Evolutionary conservation across 768 basidiomycete species (phyloP), one percentile per base, ranked within the genome.

Genomic region (Hortiboletus campestris): DNA sequence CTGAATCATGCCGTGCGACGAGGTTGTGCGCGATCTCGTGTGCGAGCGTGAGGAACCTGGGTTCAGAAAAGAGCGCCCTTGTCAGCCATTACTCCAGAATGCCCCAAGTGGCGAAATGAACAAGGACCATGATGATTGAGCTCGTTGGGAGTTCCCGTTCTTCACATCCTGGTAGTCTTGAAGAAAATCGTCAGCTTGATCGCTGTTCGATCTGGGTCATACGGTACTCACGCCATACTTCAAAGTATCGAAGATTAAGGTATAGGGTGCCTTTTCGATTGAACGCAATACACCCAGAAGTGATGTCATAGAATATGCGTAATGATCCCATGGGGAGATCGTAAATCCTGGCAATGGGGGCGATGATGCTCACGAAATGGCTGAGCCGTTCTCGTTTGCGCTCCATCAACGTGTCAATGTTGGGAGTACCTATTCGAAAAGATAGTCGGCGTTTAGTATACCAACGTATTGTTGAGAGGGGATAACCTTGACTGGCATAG

Each of bases 251-350:
- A 28, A 91, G 74, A 67, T 96, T 97, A 54, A 96, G 69, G 72
- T 90, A 97, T 17, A 98, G 78, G 51, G 86, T 88, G 5, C 89
- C 91, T 48, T 84, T 82, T 19, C 91, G 79, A 70, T 98, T 98
- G 79, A 98, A 98, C 2, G 93, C 94, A 51, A 97, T 95, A 25
- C 88, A 72, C 1, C 84, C 85, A 1, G 94, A 93, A 12, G 75
- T 72, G 2, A 76, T 63, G 62, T 97, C 93, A 70, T 86, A 87
- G 70, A 97, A 97, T 11, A 98, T 80, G 62, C 94, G 90, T 47
- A 95, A 32, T 25, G 25, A 25, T 25, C 25, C 25, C 25, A 4
- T 25, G 25, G 25, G 25, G 25, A 25, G 25, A 25, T 25, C 25
- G 25, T 25, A 25, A 25, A 25, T 25, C 25, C 6, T 2, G 25